Base-by-base conservation (phyloP, 176 grass and related monocot genomes). In the Oryza meyeriana region DNA sequence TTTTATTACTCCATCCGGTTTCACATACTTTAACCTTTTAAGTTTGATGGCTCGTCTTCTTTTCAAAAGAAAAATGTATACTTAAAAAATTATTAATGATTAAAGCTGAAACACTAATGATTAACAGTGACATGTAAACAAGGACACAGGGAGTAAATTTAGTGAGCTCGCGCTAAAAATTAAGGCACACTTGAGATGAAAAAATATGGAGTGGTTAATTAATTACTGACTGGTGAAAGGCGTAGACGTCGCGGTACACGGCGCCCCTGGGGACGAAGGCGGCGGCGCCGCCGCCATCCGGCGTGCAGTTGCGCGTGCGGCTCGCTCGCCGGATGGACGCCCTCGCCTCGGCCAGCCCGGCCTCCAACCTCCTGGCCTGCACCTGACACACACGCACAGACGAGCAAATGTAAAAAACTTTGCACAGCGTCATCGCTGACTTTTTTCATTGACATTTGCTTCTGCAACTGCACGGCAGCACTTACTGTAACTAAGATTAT, bases 201-300 rank as follows among this genome's bases (percentile, higher is more conserved):
- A n/a, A n/a, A n/a, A n/a, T n/a, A 42, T 12, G 50, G 50, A 55
- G 50, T 59, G 48, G 18, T 55, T 0, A 24, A 24, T 50, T 1
- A 25, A 25, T 59, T 25, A 59, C 55, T 59, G 39, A 81, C 89
- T 87, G 81, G 31, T 81, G 81, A 26, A 87, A 91, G n/a, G 85
- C 89, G 69, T 84, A 66, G 50, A 74, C 62, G 69, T 81, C 71
- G 74, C 89, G 85, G 62, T 90, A 90, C 14, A 87, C 74, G 17
- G 72, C 24, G 57, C 88, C 88, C 59, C 74, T 79, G 13, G 84
- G 84, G 12, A 86, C 45, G 73, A 86, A 87, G 18, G 61, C 61
- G 70, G 79, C 79, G 5, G 25, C 57, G 42, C 78, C 79, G 59
- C 17, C 79, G 32, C 5, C 38, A 4, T 24, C 66, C 17, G 83